Evolutionary conservation across 306 rosid genomes (phyloP).

Genomic region (Gastrolobium bilobum): DNA sequence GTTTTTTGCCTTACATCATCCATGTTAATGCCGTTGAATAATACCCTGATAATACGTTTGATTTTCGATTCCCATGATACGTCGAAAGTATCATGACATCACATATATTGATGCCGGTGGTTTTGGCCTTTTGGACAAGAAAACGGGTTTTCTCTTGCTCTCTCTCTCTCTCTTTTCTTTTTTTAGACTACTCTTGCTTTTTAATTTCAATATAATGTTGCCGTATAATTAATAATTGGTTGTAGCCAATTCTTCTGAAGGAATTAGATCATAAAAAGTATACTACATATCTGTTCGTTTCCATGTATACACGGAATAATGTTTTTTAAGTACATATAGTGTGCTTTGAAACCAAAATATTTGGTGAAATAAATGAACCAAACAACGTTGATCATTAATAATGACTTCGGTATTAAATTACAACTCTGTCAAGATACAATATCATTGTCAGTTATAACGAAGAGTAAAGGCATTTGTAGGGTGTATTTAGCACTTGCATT

Average conservation of each 20-base stretch:
- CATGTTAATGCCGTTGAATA: slow-evolving; percentile 22
- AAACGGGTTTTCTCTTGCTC: background rate
- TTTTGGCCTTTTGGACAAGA: background rate
- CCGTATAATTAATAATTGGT: too few relatives aligned
- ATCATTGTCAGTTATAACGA: too few relatives aligned
- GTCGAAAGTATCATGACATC: slow-evolving; percentile 19
- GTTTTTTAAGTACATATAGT: slow-evolving; percentile 12
- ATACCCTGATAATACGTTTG: slow-evolving; percentile 1
- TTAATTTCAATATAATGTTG: too few relatives aligned
- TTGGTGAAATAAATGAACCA: slow-evolving; percentile 68
- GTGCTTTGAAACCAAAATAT: slow-evolving; percentile 37
- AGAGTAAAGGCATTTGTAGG: slow-evolving; percentile 55
- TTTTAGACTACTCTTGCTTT: too few relatives aligned
- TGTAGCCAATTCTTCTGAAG: background rate
- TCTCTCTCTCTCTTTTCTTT: background rate
- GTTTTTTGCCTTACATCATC: slow-evolving; percentile 41
- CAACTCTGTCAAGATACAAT: too few relatives aligned
- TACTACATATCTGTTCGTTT: too few relatives aligned
- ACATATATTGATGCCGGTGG: slow-evolving; percentile 5
- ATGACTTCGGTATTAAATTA: too few relatives aligned
- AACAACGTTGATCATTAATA: slow-evolving; percentile 51
- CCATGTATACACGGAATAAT: too few relatives aligned
- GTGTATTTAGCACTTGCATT: slow-evolving; percentile 48
- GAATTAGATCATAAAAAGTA: background rate
- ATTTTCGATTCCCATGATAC: background rate